Evolutionary conservation across 257 asterid genomes (phyloP), one percentile per base, ranked within the genome.

Genomic region (Salvia miltiorrhiza): DNA sequence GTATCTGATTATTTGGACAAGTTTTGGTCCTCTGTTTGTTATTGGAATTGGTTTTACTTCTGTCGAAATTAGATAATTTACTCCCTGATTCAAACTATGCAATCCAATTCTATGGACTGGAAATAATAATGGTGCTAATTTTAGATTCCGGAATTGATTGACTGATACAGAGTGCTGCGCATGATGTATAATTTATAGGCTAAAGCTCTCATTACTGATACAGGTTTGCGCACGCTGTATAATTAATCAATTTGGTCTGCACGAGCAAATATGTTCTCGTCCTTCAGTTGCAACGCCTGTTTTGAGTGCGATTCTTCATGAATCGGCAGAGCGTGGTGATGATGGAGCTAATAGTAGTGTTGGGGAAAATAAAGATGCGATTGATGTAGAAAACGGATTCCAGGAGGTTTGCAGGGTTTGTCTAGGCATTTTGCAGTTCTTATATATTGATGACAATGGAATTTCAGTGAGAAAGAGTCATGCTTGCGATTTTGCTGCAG

Each of bases 211-310:
- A 14, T 5, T 49, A 35, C 32, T 63, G 41, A 26, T 71, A 55
- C 84, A 93, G 98, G 97, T 81, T 39, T 90, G 98, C 28, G 63
- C 55, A 17, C 74, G 79, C 63, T 93, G 98, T 76, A 75, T 90
- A 73, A 79, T 82, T 24, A 65, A 93, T 72, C 45, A 84, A 71
- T 81, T 90, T 69, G 87, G 80, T 53, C 69, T 82, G 44, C 85
- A 80, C 23, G 87, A 71, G 47, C 72, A 58, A 67, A 72, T 80
- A 39, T 77, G 74, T 73, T 71, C 90, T 75, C 79, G 66, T 24
- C 81, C 93, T 73, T 82, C 78, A 2, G 45, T 78, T 41, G 73
- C 77, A 50, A 67, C 86, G 20, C 50, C 73, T 21, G 28, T 33
- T 57, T 69, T 88, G 72, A 65, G 71, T 73, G 76, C 64, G 30